Conservation (phyloP, 2,329 filamentous ascomycete genomes). For the Aspergillus calidoustus region DNA sequence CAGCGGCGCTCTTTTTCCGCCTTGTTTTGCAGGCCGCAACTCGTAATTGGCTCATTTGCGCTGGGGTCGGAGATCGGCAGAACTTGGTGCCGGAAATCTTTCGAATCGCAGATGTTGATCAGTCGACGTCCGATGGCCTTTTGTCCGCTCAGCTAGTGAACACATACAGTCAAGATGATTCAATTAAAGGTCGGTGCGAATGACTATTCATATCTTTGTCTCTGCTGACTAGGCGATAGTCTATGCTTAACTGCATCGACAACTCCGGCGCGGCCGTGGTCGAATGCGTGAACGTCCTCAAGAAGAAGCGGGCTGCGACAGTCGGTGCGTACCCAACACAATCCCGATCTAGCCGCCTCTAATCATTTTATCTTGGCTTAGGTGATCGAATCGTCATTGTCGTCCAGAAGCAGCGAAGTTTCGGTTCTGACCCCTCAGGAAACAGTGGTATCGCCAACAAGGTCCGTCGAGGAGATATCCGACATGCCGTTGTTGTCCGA, state of each 20-base stretch:
- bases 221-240: constrained; percentile 56
- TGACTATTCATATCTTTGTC: background rate
- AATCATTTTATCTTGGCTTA: constrained; percentile 42
- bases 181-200: constrained; percentile 71
- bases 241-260: constrained; percentile 99
- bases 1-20: background rate
- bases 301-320: constrained; percentile 81
- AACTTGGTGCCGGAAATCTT: constrained; percentile 32
- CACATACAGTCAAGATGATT: constrained; percentile 72
- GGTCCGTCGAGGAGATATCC: constrained; percentile 93
- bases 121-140: background rate
- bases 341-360: background rate
- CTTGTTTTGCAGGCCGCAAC: constrained; percentile 7
- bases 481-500: constrained; percentile 93
- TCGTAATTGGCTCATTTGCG: background rate
- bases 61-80: constrained; percentile 32
- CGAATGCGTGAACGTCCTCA: constrained; percentile 91
- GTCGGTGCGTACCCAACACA: constrained; percentile 69
- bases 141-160: constrained; percentile 4
- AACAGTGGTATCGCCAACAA: constrained; percentile 82
- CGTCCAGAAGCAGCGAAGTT: constrained; percentile 90
- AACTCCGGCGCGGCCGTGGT: constrained; percentile 97
- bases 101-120: constrained; percentile 16
- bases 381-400: constrained; percentile 97
- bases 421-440: constrained; percentile 72